These are phyloP conservation scores for Pythium aquatile DNA, from an alignment of 352 stramenopile species.

Conservation along the genomic window DNA sequence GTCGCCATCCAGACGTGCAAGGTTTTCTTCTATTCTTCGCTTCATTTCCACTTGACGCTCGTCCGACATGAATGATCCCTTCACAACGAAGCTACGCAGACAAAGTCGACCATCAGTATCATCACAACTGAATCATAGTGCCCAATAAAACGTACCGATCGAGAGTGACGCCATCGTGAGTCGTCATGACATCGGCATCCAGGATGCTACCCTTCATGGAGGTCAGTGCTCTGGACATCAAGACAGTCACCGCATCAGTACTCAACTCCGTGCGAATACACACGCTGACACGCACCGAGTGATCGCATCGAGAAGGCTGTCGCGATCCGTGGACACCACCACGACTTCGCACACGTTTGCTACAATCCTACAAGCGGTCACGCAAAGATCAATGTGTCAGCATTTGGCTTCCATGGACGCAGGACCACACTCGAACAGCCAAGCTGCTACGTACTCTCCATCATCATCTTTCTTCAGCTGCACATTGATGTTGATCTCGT, in stretches of 20 bases:
- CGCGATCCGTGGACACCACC: slow-evolving; percentile 71
- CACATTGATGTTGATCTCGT: slow-evolving; percentile 79
- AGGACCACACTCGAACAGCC: neutral
- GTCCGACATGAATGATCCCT: slow-evolving; percentile 78
- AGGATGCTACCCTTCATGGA: slow-evolving; percentile 86
- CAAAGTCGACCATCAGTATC: neutral
- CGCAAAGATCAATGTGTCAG: neutral
- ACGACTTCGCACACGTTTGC: slow-evolving; percentile 81
- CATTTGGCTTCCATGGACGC: no score
- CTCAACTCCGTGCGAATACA: neutral
- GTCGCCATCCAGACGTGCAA: slow-evolving; percentile 48
- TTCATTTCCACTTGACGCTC: slow-evolving; percentile 74
- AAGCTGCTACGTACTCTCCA: slow-evolving; percentile 55
- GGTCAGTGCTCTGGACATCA: slow-evolving; percentile 47
- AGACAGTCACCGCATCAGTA: neutral
- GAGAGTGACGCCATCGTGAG: slow-evolving; percentile 68
- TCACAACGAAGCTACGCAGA: slow-evolving; percentile 66
- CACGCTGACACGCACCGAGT: slow-evolving; percentile 32
- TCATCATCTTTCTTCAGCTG: slow-evolving; percentile 87
- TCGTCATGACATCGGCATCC: slow-evolving; percentile 87
- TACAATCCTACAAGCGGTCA: slow-evolving; percentile 47
- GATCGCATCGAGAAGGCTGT: slow-evolving; percentile 81
- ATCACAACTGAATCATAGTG: neutral
- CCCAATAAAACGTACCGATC: slow-evolving; percentile 36
- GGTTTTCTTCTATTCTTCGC: slow-evolving; percentile 70